Percentiles rank a stretch among this genome's conserved stretches.
Evolutionary conservation across 345 rosid species (phyloP).

Genomic region (Hibiscus syriacus): DNA sequence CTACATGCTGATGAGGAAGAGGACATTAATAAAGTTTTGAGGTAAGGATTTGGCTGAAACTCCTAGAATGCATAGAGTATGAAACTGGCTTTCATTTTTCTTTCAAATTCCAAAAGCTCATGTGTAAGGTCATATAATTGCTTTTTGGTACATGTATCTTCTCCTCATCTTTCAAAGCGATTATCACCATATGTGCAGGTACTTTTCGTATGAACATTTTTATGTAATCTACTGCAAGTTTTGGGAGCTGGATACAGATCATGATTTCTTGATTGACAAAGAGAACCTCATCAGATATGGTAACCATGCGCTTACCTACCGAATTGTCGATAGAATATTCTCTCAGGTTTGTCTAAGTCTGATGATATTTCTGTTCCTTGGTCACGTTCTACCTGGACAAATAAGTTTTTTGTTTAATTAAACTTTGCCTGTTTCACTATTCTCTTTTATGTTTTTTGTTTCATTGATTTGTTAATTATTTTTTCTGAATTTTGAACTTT

Average conservation of each 20-base stretch:
- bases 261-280: slow-evolving; percentile 92
- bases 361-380: slow-evolving; percentile 10
- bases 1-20: slow-evolving; percentile 97
- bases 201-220: slow-evolving; percentile 94
- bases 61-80: slow-evolving; percentile 7
- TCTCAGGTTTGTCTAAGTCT: slow-evolving; percentile 63
- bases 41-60: slow-evolving; percentile 34
- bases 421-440: slow-evolving; percentile 2
- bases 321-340: slow-evolving; percentile 87
- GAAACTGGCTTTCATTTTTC: background rate
- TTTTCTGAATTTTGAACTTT: slow-evolving; percentile 1
- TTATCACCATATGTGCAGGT: slow-evolving; percentile 35
- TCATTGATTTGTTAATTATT: slow-evolving; percentile 1
- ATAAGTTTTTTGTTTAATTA: slow-evolving; percentile 1
- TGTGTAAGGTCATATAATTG: background rate
- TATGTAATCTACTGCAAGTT: slow-evolving; percentile 98
- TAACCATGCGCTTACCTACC: slow-evolving; percentile 93
- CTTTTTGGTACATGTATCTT: background rate
- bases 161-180: background rate
- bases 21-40: slow-evolving; percentile 93
- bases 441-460: background rate
- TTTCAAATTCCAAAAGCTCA: background rate
- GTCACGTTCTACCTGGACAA: background rate
- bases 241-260: slow-evolving; percentile 98
- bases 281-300: slow-evolving; percentile 97